These are phyloP conservation scores for Gossypium lobatum DNA, from an alignment of 441 rosid genomes.

Conservation along the genomic window DNA sequence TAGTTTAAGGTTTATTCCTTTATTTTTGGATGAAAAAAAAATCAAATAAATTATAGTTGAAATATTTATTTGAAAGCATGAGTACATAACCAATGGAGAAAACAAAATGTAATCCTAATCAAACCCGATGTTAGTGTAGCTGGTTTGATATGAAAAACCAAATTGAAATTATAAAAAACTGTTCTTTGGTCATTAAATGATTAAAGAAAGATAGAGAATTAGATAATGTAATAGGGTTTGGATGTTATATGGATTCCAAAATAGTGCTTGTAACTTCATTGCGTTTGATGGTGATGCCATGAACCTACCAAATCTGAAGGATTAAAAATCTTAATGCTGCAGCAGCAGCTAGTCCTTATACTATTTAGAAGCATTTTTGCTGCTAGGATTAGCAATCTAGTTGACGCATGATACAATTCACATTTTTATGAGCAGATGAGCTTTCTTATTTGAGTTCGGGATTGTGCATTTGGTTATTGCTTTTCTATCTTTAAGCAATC, in stretches of 20 bases:
- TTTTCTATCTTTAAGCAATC: constrained; percentile 2
- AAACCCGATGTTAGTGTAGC: neutral
- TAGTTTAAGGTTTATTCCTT: neutral
- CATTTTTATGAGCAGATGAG: neutral
- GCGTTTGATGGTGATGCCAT: neutral
- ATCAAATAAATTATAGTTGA: neutral
- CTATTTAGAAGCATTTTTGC: neutral
- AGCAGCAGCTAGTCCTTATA: neutral
- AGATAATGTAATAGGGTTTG: neutral
- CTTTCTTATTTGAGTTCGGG: neutral
- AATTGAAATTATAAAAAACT: neutral
- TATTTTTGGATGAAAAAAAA: neutral
- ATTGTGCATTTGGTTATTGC: neutral
- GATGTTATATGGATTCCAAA: neutral
- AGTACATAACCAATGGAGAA: neutral
- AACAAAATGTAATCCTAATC: neutral
- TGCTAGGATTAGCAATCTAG: neutral
- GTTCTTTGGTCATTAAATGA: neutral
- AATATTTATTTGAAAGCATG: neutral
- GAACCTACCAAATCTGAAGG: neutral
- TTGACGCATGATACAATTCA: neutral
- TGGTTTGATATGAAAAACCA: neutral
- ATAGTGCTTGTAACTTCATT: neutral
- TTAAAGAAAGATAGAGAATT: neutral
- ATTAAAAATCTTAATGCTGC: neutral